Percentiles rank a stretch among this genome's conserved stretches.
These are phyloP conservation scores for Epichloe typhina DNA, from an alignment of 2,329 filamentous ascomycete genomes.

Conservation along the genomic window DNA sequence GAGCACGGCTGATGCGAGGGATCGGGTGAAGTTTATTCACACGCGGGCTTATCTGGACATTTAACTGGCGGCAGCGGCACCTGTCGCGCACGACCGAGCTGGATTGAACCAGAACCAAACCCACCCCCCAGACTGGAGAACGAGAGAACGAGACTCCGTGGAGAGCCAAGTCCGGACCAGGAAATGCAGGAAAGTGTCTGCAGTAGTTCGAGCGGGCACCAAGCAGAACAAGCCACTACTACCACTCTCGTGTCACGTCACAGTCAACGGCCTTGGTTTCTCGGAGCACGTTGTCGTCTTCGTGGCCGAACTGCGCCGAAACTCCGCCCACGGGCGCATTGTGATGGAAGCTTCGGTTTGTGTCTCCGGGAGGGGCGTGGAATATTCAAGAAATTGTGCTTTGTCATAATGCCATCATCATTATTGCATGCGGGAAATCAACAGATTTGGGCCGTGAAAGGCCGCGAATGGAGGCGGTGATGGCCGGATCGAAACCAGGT, in stretches of 20 bases:
- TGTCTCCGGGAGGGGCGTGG: background rate
- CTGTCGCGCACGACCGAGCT: background rate
- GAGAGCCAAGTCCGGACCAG: background rate
- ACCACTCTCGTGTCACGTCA: background rate
- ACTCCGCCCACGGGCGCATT: constrained; percentile 3
- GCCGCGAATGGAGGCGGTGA: background rate
- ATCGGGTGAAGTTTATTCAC: background rate
- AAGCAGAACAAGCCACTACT: constrained; percentile 3
- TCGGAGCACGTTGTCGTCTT: constrained; percentile 12
- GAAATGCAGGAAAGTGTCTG: background rate
- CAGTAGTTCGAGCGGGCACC: constrained; percentile 3
- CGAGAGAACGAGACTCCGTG: background rate
- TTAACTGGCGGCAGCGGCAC: background rate
- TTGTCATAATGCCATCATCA: constrained; percentile 1
- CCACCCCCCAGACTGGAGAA: background rate
- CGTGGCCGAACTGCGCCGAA: constrained; percentile 14
- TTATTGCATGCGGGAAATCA: background rate
- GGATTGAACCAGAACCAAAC: no score
- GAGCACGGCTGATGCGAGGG: background rate
- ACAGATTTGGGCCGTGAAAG: background rate
- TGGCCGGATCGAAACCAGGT: background rate
- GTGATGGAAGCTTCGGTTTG: background rate
- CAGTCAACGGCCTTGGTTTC: constrained; percentile 2
- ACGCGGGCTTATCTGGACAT: background rate
- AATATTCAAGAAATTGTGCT: background rate